Evolutionary conservation across 108 stramenopile genomes (phyloP).

Genomic region (Cylindrotheca fusiformis): DNA sequence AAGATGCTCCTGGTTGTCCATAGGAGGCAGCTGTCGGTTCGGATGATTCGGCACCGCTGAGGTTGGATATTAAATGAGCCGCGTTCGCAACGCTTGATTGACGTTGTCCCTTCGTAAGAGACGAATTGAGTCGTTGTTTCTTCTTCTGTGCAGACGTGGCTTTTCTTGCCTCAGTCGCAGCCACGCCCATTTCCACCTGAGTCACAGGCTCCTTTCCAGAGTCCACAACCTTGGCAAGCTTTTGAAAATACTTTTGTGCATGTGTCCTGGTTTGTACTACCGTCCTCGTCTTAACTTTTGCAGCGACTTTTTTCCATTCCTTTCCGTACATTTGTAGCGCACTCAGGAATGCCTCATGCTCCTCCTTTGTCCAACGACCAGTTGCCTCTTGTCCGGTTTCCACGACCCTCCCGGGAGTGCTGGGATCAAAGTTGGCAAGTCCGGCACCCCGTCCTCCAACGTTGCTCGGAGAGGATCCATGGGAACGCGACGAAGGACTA

Average conservation of each 20-base stretch:
- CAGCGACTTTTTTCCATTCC: conserved; percentile 94
- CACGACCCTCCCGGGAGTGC: conserved; percentile 59
- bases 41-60: conserved; percentile 1
- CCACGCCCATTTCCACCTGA: conserved; percentile 24
- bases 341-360: conserved; percentile 89
- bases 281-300: conserved; percentile 91
- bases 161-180: neutral
- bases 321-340: conserved; percentile 89
- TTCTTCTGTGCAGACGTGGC: neutral
- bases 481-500: neutral
- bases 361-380: conserved; percentile 86
- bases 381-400: conserved; percentile 81
- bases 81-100: conserved; percentile 19
- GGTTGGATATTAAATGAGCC: conserved; percentile 28
- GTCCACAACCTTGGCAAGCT: conserved; percentile 76
- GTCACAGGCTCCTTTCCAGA: conserved; percentile 21
- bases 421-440: conserved; percentile 28
- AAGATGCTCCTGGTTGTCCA: neutral
- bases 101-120: neutral
- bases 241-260: conserved; percentile 99
- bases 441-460: neutral
- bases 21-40: conserved; percentile 1
- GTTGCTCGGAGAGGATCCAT: conserved; percentile 2
- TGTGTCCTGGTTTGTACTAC: conserved; percentile 98
- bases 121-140: neutral